Evolutionary conservation across 2,329 filamentous ascomycete genomes (phyloP).

Genomic region (Penicillium palitans): DNA sequence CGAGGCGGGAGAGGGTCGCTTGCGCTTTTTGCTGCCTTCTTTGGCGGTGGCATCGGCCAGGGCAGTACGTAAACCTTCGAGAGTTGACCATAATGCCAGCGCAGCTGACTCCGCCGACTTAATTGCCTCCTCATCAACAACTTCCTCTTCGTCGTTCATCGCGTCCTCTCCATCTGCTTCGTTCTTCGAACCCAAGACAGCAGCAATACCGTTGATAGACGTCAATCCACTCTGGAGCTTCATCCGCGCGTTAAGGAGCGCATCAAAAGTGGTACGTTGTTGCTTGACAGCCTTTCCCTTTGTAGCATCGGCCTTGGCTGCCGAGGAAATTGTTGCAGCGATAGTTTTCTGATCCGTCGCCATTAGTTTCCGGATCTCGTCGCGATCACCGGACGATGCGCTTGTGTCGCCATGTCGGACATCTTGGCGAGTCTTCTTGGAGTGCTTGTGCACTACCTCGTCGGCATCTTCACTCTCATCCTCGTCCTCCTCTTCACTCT

Average conservation of each 20-base stretch:
- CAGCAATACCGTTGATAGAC: slow-evolving; percentile 71
- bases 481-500: slow-evolving; percentile 28
- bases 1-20: slow-evolving; percentile 52
- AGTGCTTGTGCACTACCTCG: slow-evolving; percentile 24
- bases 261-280: slow-evolving; percentile 83
- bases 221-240: slow-evolving; percentile 89
- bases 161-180: slow-evolving; percentile 42
- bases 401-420: neutral
- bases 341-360: slow-evolving; percentile 66
- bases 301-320: slow-evolving; percentile 70
- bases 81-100: slow-evolving; percentile 77
- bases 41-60: slow-evolving; percentile 41
- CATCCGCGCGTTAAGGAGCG: slow-evolving; percentile 85
- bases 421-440: slow-evolving; percentile 8
- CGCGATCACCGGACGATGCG: slow-evolving; percentile 45
- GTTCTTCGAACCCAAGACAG: slow-evolving; percentile 35
- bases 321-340: slow-evolving; percentile 63
- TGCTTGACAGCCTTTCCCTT: slow-evolving; percentile 85
- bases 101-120: slow-evolving; percentile 83
- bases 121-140: slow-evolving; percentile 51
- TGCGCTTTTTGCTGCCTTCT: slow-evolving; percentile 45
- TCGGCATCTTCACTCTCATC: slow-evolving; percentile 13
- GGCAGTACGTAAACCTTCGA: slow-evolving; percentile 45
- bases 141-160: slow-evolving; percentile 26
- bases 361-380: slow-evolving; percentile 67